phyloP scores from a whole-genome alignment of 208 protist species.

The Naegleria gruberi region DNA sequence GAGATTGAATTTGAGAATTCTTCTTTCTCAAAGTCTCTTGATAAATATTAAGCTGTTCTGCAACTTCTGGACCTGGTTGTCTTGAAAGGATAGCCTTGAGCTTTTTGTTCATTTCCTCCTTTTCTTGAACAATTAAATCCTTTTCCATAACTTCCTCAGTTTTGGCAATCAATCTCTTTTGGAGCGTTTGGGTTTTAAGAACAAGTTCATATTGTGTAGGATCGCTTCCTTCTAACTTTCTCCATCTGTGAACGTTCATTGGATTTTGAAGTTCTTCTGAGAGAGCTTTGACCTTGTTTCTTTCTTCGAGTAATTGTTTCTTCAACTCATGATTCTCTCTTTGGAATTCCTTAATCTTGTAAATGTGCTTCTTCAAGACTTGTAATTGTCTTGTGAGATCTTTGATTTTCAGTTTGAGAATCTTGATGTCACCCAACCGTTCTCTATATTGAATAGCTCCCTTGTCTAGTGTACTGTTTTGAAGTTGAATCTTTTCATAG shows the following conservation, averaged over 20 bases:
- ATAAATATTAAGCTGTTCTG: slow-evolving; percentile 85
- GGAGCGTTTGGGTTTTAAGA: slow-evolving; percentile 93
- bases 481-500: slow-evolving; percentile 93
- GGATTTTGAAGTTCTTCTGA: slow-evolving; percentile 91
- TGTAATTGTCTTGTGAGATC: slow-evolving; percentile 80
- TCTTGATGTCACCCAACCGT: slow-evolving; percentile 67
- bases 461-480: slow-evolving; percentile 81
- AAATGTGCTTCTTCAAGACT: slow-evolving; percentile 72
- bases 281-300: slow-evolving; percentile 77
- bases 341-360: slow-evolving; percentile 15
- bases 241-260: slow-evolving; percentile 96
- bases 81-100: slow-evolving; percentile 79
- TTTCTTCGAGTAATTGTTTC: slow-evolving; percentile 75
- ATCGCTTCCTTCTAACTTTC: slow-evolving; percentile 86
- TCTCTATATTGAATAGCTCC: slow-evolving; percentile 85
- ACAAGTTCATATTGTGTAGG: slow-evolving; percentile 86
- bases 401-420: slow-evolving; percentile 69
- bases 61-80: slow-evolving; percentile 86
- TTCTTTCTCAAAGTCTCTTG: slow-evolving; percentile 82
- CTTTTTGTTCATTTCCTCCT: slow-evolving; percentile 73
- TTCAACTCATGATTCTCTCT: slow-evolving; percentile 54
- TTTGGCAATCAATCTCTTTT: slow-evolving; percentile 87
- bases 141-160: slow-evolving; percentile 81
- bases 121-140: slow-evolving; percentile 67
- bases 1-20: slow-evolving; percentile 68